Conservation (phyloP, 352 stramenopile genomes). For the Aphanomyces invadans region DNA sequence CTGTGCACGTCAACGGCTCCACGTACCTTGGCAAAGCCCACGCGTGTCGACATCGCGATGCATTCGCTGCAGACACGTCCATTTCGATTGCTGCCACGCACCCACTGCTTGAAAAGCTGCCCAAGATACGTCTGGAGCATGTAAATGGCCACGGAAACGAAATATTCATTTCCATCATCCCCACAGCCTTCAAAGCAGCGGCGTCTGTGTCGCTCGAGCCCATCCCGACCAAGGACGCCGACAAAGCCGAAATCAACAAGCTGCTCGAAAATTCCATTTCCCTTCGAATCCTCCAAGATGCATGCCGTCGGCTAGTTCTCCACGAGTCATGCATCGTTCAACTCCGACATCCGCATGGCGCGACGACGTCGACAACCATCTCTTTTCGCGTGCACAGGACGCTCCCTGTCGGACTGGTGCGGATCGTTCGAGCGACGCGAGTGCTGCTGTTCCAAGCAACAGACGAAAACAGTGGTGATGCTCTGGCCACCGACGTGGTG, state of each 20-base stretch:
- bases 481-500: too few species aligned
- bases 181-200: background rate
- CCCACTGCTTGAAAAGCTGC: background rate
- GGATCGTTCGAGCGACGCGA: slow-evolving; percentile 20
- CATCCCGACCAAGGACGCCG: background rate
- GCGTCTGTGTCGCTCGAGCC: slow-evolving; percentile 4
- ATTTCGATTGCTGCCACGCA: background rate
- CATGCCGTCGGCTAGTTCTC: slow-evolving; percentile 10
- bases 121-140: background rate
- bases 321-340: slow-evolving; percentile 5
- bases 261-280: background rate
- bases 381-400: slow-evolving; percentile 6
- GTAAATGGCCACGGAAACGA: background rate
- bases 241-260: background rate
- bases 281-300: slow-evolving; percentile 16
- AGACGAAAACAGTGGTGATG: background rate
- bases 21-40: slow-evolving; percentile 13
- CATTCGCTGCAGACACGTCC: background rate
- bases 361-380: background rate
- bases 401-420: background rate
- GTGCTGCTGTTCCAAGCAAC: slow-evolving; percentile 26
- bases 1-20: background rate
- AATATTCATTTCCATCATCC: background rate
- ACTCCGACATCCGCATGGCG: background rate
- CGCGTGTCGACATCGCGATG: slow-evolving; percentile 30